phyloP scores from a whole-genome alignment of 805 yeast species.

The Vanderwaltozyma yarrowii region DNA sequence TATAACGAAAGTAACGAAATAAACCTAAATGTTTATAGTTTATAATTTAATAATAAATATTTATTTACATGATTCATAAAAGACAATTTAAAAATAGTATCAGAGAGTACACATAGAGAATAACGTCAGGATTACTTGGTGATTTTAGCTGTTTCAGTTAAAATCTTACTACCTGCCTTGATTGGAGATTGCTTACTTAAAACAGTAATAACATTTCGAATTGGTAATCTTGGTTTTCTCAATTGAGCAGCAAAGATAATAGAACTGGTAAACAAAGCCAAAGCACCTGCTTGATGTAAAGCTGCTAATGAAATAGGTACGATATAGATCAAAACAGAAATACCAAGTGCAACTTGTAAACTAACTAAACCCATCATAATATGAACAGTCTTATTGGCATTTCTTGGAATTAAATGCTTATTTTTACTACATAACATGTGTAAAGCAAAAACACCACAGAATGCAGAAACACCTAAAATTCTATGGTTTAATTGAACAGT shows the following conservation, averaged over 20 bases:
- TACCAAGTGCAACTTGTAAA: conserved; percentile 78
- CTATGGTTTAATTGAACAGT: conserved; percentile 92
- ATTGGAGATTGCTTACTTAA: conserved; percentile 24
- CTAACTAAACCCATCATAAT: conserved; percentile 75
- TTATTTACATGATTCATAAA: conserved; percentile 1
- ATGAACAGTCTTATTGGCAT: conserved; percentile 47
- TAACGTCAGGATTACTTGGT: conserved; percentile 7
- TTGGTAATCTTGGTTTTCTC: conserved; percentile 44
- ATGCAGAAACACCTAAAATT: conserved; percentile 71
- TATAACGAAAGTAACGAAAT: no score
- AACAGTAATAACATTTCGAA: conserved; percentile 30
- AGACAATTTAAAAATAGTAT: background rate
- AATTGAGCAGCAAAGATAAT: conserved; percentile 50
- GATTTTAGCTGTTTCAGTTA: conserved; percentile 30
- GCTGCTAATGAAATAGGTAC: conserved; percentile 94
- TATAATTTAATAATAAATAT: background rate
- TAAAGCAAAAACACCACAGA: conserved; percentile 55
- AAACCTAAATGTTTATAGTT: no score
- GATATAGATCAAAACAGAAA: conserved; percentile 70
- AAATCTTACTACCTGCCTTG: conserved; percentile 24
- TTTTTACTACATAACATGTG: conserved; percentile 57
- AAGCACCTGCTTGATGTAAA: conserved; percentile 93
- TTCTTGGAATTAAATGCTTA: conserved; percentile 46
- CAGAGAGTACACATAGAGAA: background rate
- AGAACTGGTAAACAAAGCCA: conserved; percentile 77